Evolutionary conservation across 805 yeast genomes (phyloP).

Genomic region (Aciculoconidium aculeatum): DNA sequence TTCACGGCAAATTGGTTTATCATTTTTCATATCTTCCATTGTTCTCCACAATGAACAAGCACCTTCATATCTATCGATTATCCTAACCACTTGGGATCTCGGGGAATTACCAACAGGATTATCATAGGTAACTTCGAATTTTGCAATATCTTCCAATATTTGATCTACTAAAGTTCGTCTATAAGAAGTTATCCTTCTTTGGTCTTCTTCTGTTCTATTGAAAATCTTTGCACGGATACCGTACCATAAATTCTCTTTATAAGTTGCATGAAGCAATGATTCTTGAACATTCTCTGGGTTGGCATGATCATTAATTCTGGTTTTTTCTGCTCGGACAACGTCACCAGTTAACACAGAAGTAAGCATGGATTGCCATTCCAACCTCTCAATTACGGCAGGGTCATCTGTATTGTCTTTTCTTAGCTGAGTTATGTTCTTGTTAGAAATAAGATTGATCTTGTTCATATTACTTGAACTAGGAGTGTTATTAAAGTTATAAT

Average conservation of each 20-base stretch:
- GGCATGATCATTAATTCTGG: constrained; percentile 54
- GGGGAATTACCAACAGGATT: constrained; percentile 24
- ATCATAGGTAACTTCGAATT: constrained; percentile 52
- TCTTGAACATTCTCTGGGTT: constrained; percentile 37
- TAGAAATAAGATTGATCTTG: constrained; percentile 17
- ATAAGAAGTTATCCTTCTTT: constrained; percentile 59
- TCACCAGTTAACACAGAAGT: constrained; percentile 90
- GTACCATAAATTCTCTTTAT: constrained; percentile 77
- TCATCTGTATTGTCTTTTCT: constrained; percentile 35
- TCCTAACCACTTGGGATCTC: constrained; percentile 43
- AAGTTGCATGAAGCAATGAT: constrained; percentile 45
- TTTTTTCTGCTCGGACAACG: constrained; percentile 85
- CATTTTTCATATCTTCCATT: constrained; percentile 67
- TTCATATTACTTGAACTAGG: constrained; percentile 4
- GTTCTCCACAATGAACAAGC: constrained; percentile 79
- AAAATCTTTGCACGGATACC: constrained; percentile 78
- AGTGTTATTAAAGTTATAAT: constrained; percentile 4
- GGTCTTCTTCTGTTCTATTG: constrained; percentile 77
- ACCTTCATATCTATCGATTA: constrained; percentile 57
- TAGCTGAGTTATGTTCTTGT: constrained; percentile 30
- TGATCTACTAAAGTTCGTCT: constrained; percentile 69
- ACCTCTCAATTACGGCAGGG: constrained; percentile 59
- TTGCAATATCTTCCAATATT: constrained; percentile 60
- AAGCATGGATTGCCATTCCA: constrained; percentile 96
- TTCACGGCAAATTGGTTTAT: constrained; percentile 64